Evolutionary conservation across 148 eudicot species (phyloP).

Genomic region (Suaeda aralocaspica): DNA sequence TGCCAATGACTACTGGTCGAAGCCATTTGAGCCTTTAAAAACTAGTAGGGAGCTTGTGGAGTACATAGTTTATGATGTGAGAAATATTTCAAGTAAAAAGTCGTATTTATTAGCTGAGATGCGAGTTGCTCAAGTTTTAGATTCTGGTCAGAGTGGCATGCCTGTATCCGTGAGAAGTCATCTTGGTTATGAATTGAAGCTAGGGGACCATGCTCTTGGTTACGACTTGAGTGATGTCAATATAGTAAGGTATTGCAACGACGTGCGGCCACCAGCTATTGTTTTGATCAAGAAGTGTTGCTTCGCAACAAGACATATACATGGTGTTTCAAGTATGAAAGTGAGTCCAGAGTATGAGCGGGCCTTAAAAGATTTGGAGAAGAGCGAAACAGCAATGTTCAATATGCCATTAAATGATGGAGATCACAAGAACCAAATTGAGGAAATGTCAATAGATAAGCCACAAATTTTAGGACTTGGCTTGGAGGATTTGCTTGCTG

Average conservation of each 20-base stretch:
- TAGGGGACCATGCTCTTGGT: conserved; percentile 59
- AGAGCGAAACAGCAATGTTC: no score
- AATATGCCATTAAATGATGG: no score
- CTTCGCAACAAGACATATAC: not conserved
- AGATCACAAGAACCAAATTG: no score
- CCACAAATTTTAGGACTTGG: no score
- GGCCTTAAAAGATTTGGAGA: conserved; percentile 19
- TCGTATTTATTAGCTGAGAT: conserved; percentile 49
- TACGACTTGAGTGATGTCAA: conserved; percentile 47
- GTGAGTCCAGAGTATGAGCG: conserved; percentile 16
- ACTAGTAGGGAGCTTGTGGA: conserved; percentile 40
- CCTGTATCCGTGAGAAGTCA: conserved; percentile 44
- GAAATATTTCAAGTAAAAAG: conserved; percentile 23
- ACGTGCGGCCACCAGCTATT: conserved; percentile 46
- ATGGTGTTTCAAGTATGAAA: no score
- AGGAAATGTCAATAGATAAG: no score
- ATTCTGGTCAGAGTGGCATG: conserved; percentile 47
- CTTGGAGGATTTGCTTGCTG: no score
- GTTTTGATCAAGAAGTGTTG: conserved; percentile 50
- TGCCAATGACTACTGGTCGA: conserved; percentile 41
- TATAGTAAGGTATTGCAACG: conserved; percentile 29
- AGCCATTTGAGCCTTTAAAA: conserved; percentile 34
- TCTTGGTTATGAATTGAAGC: conserved; percentile 42
- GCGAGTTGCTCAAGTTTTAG: conserved; percentile 41
- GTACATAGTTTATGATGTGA: conserved; percentile 40